Conservation (phyloP, 2,329 filamentous ascomycete species). For the Cordyceps militaris region DNA sequence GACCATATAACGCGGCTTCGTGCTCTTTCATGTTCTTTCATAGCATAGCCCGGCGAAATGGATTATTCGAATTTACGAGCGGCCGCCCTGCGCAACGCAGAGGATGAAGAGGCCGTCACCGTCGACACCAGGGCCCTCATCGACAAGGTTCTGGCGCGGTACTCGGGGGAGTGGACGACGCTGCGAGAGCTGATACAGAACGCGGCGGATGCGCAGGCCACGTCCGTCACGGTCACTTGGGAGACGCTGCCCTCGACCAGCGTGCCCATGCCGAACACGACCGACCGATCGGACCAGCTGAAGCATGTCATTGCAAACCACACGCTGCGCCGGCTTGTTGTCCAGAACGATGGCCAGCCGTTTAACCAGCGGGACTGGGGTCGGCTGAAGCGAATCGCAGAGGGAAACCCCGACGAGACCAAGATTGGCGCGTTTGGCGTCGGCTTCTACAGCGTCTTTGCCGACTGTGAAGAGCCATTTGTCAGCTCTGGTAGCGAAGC, state of each 20-base stretch:
- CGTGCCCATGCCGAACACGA: conserved; percentile 60
- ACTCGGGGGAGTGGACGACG: conserved; percentile 90
- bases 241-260: conserved; percentile 80
- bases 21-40: neutral
- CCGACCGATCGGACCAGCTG: conserved; percentile 62
- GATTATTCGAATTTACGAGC: conserved; percentile 73
- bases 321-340: conserved; percentile 78
- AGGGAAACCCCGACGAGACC: conserved; percentile 96
- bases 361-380: conserved; percentile 92
- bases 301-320: conserved; percentile 82
- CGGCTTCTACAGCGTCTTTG: conserved; percentile 97
- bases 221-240: conserved; percentile 82
- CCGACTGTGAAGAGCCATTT: conserved; percentile 96
- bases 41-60: conserved; percentile 37
- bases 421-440: conserved; percentile 99
- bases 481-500: conserved; percentile 86
- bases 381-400: conserved; percentile 91
- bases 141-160: conserved; percentile 93
- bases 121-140: conserved; percentile 96
- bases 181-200: conserved; percentile 95
- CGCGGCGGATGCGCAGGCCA: conserved; percentile 92
- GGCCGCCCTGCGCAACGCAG: conserved; percentile 75
- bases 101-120: conserved; percentile 93
- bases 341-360: conserved; percentile 84
- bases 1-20: neutral